Evolutionary conservation across 768 basidiomycete species (phyloP).

Genomic region (Leccinellum albellum): DNA sequence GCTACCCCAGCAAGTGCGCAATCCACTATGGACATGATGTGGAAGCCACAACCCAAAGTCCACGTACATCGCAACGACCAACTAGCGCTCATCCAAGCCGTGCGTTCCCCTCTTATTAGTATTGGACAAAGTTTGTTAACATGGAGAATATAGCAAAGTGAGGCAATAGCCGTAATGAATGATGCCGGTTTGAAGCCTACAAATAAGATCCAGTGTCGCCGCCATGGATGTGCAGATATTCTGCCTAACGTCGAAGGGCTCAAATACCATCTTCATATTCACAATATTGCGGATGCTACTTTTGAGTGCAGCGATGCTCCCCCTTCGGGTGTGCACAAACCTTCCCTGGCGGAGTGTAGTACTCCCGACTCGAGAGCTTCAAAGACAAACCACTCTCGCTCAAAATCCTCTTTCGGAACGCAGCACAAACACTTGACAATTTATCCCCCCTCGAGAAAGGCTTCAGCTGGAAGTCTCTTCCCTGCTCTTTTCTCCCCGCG

Average conservation of each 20-base stretch:
- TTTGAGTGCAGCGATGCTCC: neutral
- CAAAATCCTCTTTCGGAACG: slow-evolving; percentile 12
- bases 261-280: slow-evolving; percentile 53
- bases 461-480: slow-evolving; percentile 13
- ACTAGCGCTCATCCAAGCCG: slow-evolving; percentile 37
- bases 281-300: slow-evolving; percentile 42
- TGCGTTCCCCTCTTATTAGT: slow-evolving; percentile 26
- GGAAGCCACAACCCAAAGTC: slow-evolving; percentile 32
- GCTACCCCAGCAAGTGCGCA: slow-evolving; percentile 5
- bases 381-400: slow-evolving; percentile 15
- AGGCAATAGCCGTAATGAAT: slow-evolving; percentile 27
- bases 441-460: slow-evolving; percentile 9
- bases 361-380: neutral
- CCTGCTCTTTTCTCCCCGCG: slow-evolving; percentile 16
- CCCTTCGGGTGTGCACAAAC: neutral
- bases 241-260: slow-evolving; percentile 42
- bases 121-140: neutral
- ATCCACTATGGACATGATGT: slow-evolving; percentile 28
- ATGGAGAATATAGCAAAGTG: slow-evolving; percentile 14
- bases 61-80: slow-evolving; percentile 35
- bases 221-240: slow-evolving; percentile 43
- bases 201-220: slow-evolving; percentile 39
- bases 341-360: neutral
- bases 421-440: neutral
- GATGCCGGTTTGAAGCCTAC: slow-evolving; percentile 26